Evolutionary conservation across 306 rosid genomes (phyloP), one percentile per base, ranked within the genome.

Genomic region (Ammopiptanthus mongolicus): DNA sequence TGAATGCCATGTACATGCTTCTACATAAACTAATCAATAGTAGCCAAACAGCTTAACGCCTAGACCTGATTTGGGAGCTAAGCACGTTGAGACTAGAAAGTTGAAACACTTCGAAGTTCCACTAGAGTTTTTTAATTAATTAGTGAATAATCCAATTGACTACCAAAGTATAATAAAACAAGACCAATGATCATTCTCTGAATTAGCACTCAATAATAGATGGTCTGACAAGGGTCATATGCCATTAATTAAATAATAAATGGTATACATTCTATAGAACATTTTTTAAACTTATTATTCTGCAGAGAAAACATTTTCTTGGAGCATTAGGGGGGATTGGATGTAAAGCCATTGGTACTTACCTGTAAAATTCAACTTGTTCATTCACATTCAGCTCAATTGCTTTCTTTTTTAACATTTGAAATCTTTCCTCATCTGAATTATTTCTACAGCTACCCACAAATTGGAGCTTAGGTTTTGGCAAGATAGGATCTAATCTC

Each of bases 381-480:
- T 70, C 79, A 14, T 88, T 91, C 62, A 95, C 84, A 74, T 88
- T 84, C 73, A 91, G 81, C 71, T 90, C 96, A 73, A 78, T 29
- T 61, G 98, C 97, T 76, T 77, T 90, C 65, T 68, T 65, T 79
- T 88, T 85, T 70, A 95, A 84, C 69, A 51, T 82, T 73, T 95
- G 87, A 17, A 95, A 84, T 76, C 98, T 92, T 80, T 85, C 96
- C 71, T 95, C 98, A 25, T 95, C 97, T 42, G 90, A 73, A 29
- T 81, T 85, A 81, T 90, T 95, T 76, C 97, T 88, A 85, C 97
- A 95, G 83, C 98, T 95, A 41, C 98, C 98, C 21, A 95, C 98
- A 84, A 90, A 81, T 75, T 86, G 96, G 50, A 94, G 93, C 84
- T 85, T 94, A 19, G 98, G 97, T 76, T 90, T 90, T 6, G 84